phyloP scores from a whole-genome alignment of 1,284 basidiomycete genomes.

The Schizopora paradoxa region DNA sequence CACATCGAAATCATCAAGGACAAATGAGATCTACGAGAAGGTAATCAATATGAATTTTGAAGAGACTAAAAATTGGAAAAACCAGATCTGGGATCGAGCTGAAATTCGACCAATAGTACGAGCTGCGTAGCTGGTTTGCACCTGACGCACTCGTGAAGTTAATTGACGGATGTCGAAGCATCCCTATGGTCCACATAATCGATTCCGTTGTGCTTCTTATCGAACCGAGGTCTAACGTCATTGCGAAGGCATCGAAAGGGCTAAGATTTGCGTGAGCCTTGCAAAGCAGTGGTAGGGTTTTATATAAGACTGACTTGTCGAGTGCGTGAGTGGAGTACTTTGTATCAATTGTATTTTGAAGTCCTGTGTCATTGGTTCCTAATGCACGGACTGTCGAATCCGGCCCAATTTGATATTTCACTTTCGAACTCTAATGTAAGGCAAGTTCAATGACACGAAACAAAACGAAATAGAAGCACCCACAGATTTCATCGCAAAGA shows the following conservation, averaged over 20 bases:
- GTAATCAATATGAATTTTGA: slow-evolving; percentile 8
- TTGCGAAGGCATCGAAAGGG: slow-evolving; percentile 28
- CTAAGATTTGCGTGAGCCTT: slow-evolving; percentile 24
- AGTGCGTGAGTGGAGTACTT: slow-evolving; percentile 29
- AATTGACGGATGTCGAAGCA: slow-evolving; percentile 36
- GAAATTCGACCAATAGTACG: slow-evolving; percentile 30
- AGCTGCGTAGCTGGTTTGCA: slow-evolving; percentile 22
- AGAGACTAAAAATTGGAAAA: not conserved
- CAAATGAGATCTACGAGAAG: slow-evolving; percentile 31
- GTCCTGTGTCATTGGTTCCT: slow-evolving; percentile 27
- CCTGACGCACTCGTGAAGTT: slow-evolving; percentile 26
- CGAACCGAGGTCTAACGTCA: slow-evolving; percentile 28
- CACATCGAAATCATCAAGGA: slow-evolving; percentile 34
- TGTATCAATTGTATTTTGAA: slow-evolving; percentile 30
- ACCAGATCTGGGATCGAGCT: slow-evolving; percentile 8
- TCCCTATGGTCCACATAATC: slow-evolving; percentile 37
- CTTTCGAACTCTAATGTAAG: slow-evolving; percentile 20
- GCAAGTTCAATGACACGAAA: not conserved
- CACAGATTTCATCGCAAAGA: slow-evolving; percentile 29
- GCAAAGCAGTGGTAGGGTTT: slow-evolving; percentile 18
- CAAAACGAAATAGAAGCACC: not conserved
- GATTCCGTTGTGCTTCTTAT: slow-evolving; percentile 23
- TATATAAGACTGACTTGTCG: slow-evolving; percentile 20
- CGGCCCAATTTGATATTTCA: slow-evolving; percentile 32
- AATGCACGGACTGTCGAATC: slow-evolving; percentile 26